These are phyloP conservation scores for Scedosporium boydii DNA, from an alignment of 2,329 filamentous ascomycete genomes.

Conservation along the genomic window DNA sequence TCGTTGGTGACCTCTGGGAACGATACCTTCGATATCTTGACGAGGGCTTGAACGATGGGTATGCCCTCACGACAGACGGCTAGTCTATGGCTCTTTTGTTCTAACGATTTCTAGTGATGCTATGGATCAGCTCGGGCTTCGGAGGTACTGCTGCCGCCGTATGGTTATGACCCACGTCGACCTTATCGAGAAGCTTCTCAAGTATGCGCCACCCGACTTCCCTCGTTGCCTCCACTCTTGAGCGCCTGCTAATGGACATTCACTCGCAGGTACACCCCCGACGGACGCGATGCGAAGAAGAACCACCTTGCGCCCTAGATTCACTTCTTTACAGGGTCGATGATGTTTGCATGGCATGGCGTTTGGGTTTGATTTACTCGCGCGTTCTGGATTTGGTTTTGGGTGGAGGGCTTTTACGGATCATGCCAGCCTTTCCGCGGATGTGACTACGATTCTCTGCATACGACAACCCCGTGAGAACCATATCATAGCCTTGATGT, in stretches of 20 bases:
- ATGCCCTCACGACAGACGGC: slow-evolving; percentile 19
- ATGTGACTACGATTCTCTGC: neutral
- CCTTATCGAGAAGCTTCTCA: slow-evolving; percentile 93
- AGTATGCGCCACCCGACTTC: slow-evolving; percentile 44
- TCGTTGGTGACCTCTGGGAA: slow-evolving; percentile 96
- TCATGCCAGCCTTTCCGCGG: neutral
- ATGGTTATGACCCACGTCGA: slow-evolving; percentile 99
- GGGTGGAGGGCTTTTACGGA: neutral
- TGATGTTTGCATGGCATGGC: slow-evolving; percentile 14
- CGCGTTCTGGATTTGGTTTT: neutral
- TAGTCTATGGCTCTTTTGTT: neutral
- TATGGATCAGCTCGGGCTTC: slow-evolving; percentile 88
- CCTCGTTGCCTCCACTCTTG: neutral
- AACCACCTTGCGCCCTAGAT: slow-evolving; percentile 25
- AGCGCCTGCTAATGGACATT: slow-evolving; percentile 4
- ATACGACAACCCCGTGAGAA: neutral
- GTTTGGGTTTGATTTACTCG: slow-evolving; percentile 9
- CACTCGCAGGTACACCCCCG: slow-evolving; percentile 45
- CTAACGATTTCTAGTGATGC: slow-evolving; percentile 60
- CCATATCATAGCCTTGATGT: too few species aligned
- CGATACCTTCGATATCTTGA: slow-evolving; percentile 84
- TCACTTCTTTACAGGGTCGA: neutral
- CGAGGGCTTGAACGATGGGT: slow-evolving; percentile 67
- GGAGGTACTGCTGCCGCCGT: slow-evolving; percentile 94
- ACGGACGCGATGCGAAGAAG: slow-evolving; percentile 56